Evolutionary conservation across 2,329 filamentous ascomycete genomes (phyloP).

Genomic region (Ophiostoma pallidulum): DNA sequence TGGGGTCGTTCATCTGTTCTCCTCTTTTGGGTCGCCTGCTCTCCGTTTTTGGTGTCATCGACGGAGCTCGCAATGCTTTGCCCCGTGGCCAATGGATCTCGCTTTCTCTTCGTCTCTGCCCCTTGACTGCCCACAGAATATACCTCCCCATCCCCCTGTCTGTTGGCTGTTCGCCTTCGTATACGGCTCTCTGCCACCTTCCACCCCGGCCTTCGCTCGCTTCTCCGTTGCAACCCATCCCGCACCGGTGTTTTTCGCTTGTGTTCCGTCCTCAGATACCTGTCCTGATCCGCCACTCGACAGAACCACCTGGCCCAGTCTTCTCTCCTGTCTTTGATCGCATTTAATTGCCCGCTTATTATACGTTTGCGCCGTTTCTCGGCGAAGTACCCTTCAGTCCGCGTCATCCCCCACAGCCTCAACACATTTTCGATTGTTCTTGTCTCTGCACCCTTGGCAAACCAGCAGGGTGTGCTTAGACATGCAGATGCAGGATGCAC

Average conservation of each 20-base stretch:
- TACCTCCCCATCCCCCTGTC: too few relatives aligned
- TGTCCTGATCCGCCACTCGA: neutral
- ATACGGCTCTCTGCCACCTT: neutral
- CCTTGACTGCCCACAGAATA: too few relatives aligned
- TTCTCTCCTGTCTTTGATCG: neutral
- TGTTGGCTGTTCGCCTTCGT: neutral
- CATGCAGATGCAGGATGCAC: constrained; percentile 3
- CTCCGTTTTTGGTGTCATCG: neutral
- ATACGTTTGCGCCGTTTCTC: too few relatives aligned
- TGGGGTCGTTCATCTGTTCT: neutral
- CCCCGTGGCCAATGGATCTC: too few relatives aligned
- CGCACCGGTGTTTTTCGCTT: neutral
- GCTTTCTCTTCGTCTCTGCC: neutral
- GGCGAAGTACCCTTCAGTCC: too few relatives aligned
- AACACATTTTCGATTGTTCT: neutral
- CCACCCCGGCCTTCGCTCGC: neutral
- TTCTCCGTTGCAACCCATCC: neutral
- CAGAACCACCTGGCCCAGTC: neutral
- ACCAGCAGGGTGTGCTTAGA: constrained; percentile 1
- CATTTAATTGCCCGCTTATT: too few relatives aligned
- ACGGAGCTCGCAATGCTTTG: neutral
- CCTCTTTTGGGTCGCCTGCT: neutral
- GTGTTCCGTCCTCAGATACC: neutral
- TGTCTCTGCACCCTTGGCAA: neutral
- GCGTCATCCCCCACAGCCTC: too few relatives aligned